Percentiles rank a stretch among this genome's conserved stretches.
These are phyloP conservation scores for Eremothecium cymbalariae DNA, from an alignment of 1,139 yeast species.

Conservation along the genomic window DNA sequence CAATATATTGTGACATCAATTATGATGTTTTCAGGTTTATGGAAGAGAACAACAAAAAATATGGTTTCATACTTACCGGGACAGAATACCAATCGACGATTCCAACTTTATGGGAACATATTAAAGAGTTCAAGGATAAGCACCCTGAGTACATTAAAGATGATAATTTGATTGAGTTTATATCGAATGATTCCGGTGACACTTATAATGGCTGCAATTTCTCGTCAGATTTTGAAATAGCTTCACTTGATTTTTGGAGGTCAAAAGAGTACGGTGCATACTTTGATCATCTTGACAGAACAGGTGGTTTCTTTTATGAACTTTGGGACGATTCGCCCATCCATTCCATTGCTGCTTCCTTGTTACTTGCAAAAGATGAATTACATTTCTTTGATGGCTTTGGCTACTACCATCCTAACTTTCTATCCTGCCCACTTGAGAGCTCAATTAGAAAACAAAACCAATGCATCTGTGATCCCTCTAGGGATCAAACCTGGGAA, in stretches of 20 bases:
- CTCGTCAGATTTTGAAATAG: slow-evolving; percentile 86
- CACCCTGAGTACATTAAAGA: slow-evolving; percentile 58
- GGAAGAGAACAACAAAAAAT: slow-evolving; percentile 64
- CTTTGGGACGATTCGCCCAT: slow-evolving; percentile 95
- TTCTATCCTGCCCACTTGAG: slow-evolving; percentile 69
- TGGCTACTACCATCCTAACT: slow-evolving; percentile 75
- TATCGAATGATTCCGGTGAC: slow-evolving; percentile 59
- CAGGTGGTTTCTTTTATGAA: slow-evolving; percentile 86
- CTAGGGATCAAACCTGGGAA: slow-evolving; percentile 31
- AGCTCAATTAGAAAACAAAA: slow-evolving; percentile 43
- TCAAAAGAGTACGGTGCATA: slow-evolving; percentile 57
- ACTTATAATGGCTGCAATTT: slow-evolving; percentile 74
- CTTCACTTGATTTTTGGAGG: slow-evolving; percentile 67
- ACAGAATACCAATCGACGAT: slow-evolving; percentile 79
- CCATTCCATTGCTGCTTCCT: slow-evolving; percentile 78
- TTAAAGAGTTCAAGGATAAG: slow-evolving; percentile 55
- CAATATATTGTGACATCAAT: slow-evolving; percentile 68
- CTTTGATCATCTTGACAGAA: slow-evolving; percentile 62
- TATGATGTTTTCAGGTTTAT: slow-evolving; percentile 77
- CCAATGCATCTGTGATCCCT: slow-evolving; percentile 61
- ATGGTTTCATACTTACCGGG: slow-evolving; percentile 73
- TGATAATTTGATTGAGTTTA: slow-evolving; percentile 63
- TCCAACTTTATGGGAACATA: slow-evolving; percentile 72
- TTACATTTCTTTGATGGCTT: slow-evolving; percentile 75
- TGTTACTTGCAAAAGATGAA: slow-evolving; percentile 57